Evolutionary conservation across 106 monocot species (phyloP).

Genomic region (Phalaenopsis aphrodite): DNA sequence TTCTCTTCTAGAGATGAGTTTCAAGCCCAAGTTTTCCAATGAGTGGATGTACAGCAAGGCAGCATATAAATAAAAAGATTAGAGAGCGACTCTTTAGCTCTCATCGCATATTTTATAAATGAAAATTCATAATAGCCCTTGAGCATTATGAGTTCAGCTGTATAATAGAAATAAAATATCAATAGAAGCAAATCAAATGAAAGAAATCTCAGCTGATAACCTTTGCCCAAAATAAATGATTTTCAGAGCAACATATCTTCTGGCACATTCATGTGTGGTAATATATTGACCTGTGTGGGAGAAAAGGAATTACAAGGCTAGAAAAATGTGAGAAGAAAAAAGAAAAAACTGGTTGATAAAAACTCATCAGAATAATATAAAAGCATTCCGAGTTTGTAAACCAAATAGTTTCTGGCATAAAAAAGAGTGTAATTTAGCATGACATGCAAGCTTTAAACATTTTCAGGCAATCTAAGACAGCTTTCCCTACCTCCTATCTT

Average conservation of each 20-base stretch:
- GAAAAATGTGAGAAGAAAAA: not conserved
- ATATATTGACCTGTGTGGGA: slow-evolving; percentile 6
- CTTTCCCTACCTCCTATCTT: not conserved
- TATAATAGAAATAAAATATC: not conserved
- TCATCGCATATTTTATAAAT: not conserved
- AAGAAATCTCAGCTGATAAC: slow-evolving; percentile 12
- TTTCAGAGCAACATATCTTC: slow-evolving; percentile 58
- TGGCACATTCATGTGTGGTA: slow-evolving; percentile 19
- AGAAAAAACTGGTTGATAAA: not conserved
- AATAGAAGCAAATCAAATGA: not conserved
- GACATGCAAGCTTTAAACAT: not conserved
- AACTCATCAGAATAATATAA: not conserved
- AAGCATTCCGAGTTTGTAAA: not conserved
- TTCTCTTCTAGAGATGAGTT: not conserved
- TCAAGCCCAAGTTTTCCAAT: not conserved
- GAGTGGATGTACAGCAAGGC: not conserved
- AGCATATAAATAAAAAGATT: not conserved
- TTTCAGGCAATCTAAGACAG: not conserved
- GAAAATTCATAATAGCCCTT: not conserved
- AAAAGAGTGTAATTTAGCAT: not conserved
- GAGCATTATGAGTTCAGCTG: not conserved
- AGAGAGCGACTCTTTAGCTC: not conserved
- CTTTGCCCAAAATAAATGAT: slow-evolving; percentile 76
- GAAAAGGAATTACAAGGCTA: not conserved
- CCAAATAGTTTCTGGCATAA: not conserved